Evolutionary conservation across 805 yeast species (phyloP).

Genomic region (Nakazawaea wyomingensis): DNA sequence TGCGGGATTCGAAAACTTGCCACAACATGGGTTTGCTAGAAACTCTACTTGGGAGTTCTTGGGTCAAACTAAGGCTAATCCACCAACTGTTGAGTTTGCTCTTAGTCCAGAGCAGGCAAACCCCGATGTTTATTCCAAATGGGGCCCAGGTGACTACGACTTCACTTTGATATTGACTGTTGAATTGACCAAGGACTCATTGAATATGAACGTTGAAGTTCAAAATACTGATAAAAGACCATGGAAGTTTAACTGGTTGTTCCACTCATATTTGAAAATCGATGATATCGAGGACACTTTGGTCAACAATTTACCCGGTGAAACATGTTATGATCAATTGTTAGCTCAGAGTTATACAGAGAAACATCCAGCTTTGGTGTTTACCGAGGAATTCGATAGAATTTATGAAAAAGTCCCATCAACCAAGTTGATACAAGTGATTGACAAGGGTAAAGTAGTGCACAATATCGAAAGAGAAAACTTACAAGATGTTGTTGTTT

Average conservation of each 20-base stretch:
- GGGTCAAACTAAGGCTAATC: slow-evolving; percentile 69
- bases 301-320: slow-evolving; percentile 75
- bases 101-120: slow-evolving; percentile 81
- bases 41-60: slow-evolving; percentile 88
- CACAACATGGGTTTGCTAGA: slow-evolving; percentile 97
- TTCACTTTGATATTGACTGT: slow-evolving; percentile 75
- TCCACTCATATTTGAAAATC: slow-evolving; percentile 82
- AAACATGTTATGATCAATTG: slow-evolving; percentile 71
- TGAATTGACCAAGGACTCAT: slow-evolving; percentile 48
- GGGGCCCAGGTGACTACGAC: slow-evolving; percentile 55
- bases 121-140: slow-evolving; percentile 48
- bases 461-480: slow-evolving; percentile 63
- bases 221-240: slow-evolving; percentile 59
- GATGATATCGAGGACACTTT: slow-evolving; percentile 73
- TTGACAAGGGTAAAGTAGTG: slow-evolving; percentile 63
- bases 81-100: slow-evolving; percentile 85
- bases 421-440: slow-evolving; percentile 57
- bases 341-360: slow-evolving; percentile 56
- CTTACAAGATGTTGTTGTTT: slow-evolving; percentile 69
- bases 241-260: slow-evolving; percentile 88
- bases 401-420: slow-evolving; percentile 63
- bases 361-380: slow-evolving; percentile 68
- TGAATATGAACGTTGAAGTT: slow-evolving; percentile 71
- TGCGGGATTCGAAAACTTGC: slow-evolving; percentile 60
- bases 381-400: slow-evolving; percentile 78